Percentiles rank a stretch among this genome's conserved stretches.
These are phyloP conservation scores for Starmerella stellata DNA, from an alignment of 805 yeast species.

Conservation along the genomic window DNA sequence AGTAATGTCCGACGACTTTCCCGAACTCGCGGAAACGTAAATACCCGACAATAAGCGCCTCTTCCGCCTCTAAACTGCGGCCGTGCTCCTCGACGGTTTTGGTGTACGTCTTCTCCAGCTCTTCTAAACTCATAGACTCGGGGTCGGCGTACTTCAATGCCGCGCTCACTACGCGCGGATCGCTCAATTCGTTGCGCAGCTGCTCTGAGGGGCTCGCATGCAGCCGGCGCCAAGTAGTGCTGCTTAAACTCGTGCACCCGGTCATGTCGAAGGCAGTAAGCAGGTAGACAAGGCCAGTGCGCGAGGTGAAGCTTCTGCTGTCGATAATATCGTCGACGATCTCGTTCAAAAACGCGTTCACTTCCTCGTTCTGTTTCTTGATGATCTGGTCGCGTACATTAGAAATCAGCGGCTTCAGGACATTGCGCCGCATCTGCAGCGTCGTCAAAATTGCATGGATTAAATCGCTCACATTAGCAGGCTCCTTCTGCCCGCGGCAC, in stretches of 20 bases:
- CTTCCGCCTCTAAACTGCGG: conserved; percentile 14
- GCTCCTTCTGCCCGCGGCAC: conserved; percentile 8
- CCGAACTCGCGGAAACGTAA: conserved; percentile 11
- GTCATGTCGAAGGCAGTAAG: conserved; percentile 16
- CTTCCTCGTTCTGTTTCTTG: conserved; percentile 12
- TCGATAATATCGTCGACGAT: conserved; percentile 13
- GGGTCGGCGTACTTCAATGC: conserved; percentile 16
- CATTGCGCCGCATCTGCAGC: conserved; percentile 11
- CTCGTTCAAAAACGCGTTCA: conserved; percentile 13
- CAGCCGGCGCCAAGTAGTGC: conserved; percentile 15
- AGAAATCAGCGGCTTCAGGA: conserved; percentile 14
- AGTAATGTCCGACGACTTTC: conserved; percentile 15
- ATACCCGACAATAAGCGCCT: conserved; percentile 14
- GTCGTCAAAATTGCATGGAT: conserved; percentile 16
- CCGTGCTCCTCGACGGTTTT: conserved; percentile 14
- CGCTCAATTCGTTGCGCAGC: conserved; percentile 8
- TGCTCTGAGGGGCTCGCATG: conserved; percentile 1
- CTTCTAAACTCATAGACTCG: conserved; percentile 12
- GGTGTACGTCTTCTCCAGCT: conserved; percentile 12
- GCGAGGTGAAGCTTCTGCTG: conserved; percentile 13
- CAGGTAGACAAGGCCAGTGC: conserved; percentile 15
- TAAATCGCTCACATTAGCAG: conserved; percentile 14
- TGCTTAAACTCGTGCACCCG: conserved; percentile 12
- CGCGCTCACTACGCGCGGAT: conserved; percentile 17
- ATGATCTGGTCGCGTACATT: conserved; percentile 11